Evolutionary conservation across 1,284 basidiomycete species (phyloP).

Genomic region (Sphagnurus paluster): DNA sequence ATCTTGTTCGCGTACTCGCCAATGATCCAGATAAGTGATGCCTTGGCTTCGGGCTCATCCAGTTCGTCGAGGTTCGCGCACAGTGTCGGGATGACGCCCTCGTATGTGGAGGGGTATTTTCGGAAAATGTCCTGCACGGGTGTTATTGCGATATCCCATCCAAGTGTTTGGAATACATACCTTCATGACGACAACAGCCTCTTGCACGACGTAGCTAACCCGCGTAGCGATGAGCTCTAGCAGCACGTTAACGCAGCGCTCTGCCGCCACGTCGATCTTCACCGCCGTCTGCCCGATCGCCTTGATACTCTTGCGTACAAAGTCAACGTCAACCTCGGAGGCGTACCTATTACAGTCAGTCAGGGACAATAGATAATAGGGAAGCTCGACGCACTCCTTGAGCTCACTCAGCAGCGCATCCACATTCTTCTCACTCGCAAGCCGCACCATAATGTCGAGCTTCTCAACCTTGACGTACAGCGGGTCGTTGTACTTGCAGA

Average conservation of each 20-base stretch:
- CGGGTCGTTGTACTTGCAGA: slow-evolving; percentile 99
- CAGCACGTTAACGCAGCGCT: slow-evolving; percentile 93
- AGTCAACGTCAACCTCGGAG: slow-evolving; percentile 98
- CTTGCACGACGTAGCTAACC: slow-evolving; percentile 97
- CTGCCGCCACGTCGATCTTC: slow-evolving; percentile 91
- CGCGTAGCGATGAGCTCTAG: slow-evolving; percentile 90
- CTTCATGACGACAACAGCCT: slow-evolving; percentile 99
- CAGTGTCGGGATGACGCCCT: slow-evolving; percentile 93
- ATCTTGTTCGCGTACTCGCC: slow-evolving; percentile 98
- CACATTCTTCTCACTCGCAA: slow-evolving; percentile 91
- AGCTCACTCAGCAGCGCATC: slow-evolving; percentile 93
- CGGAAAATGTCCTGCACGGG: slow-evolving; percentile 88
- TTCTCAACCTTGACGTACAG: slow-evolving; percentile 98
- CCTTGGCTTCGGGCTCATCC: slow-evolving; percentile 98
- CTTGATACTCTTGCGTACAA: slow-evolving; percentile 91
- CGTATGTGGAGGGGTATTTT: slow-evolving; percentile 96
- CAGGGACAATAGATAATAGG: slow-evolving; percentile 5
- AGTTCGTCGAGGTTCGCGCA: slow-evolving; percentile 96
- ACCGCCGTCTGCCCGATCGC: slow-evolving; percentile 97
- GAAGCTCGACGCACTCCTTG: slow-evolving; percentile 68
- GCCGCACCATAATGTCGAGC: slow-evolving; percentile 96
- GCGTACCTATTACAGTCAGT: slow-evolving; percentile 65
- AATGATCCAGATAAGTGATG: slow-evolving; percentile 98
- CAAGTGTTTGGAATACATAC: slow-evolving; percentile 35
- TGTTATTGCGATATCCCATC: background rate